Conservation (phyloP, 208 protist genomes). For the Leishmania mexicana region DNA sequence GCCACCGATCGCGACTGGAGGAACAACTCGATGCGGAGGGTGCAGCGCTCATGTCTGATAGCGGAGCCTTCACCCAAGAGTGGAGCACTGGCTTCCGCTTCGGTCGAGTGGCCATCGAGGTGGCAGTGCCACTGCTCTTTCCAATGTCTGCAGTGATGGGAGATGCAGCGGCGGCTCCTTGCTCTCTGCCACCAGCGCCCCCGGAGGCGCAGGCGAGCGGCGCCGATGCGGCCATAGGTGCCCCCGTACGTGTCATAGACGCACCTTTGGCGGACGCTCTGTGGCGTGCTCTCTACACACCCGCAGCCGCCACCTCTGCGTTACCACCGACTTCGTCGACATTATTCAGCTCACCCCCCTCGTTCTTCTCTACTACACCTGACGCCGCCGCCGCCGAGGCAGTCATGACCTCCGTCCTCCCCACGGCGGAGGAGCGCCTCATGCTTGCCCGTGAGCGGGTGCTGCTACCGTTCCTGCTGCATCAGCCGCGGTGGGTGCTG, state of each 20-base stretch:
- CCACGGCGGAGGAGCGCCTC: slow-evolving; percentile 22
- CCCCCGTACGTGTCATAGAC: background rate
- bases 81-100: slow-evolving; percentile 1
- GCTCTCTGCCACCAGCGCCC: background rate
- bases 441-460: slow-evolving; percentile 41
- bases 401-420: background rate
- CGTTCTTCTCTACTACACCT: background rate
- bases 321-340: background rate
- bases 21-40: slow-evolving; percentile 3
- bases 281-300: slow-evolving; percentile 17
- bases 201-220: background rate
- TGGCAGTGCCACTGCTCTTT: slow-evolving; percentile 1
- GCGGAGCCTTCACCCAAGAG: background rate
- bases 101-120: slow-evolving; percentile 7
- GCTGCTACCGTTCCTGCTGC: slow-evolving; percentile 43
- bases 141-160: background rate
- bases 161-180: background rate
- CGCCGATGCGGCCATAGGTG: background rate
- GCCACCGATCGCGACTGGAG: slow-evolving; percentile 4
- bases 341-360: background rate
- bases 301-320: background rate
- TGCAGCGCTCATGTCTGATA: background rate
- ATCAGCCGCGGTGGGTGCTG: slow-evolving; percentile 15
- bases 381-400: background rate
- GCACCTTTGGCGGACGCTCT: slow-evolving; percentile 20